Conservation (phyloP, 768 basidiomycete species). For the Psilocybe sp. region DNA sequence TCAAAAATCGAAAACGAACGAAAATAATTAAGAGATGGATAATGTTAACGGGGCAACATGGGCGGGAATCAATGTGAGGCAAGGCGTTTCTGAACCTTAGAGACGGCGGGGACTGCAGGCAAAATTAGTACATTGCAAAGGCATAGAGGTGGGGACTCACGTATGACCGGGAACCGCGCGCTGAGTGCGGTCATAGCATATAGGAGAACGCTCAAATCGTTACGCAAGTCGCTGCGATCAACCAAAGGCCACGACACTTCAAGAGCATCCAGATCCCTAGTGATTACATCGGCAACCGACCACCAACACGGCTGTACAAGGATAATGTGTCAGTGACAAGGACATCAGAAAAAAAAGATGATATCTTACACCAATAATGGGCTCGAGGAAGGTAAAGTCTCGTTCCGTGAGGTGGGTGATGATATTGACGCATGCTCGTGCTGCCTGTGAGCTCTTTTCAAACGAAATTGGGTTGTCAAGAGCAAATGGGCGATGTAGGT, state of each 20-base stretch:
- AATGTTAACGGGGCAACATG: slow-evolving; percentile 1
- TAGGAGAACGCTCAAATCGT: slow-evolving; percentile 57
- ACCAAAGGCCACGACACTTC: slow-evolving; percentile 63
- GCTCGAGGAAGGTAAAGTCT: slow-evolving; percentile 74
- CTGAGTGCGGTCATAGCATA: slow-evolving; percentile 64
- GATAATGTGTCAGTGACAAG: neutral
- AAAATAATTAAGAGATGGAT: slow-evolving; percentile 10
- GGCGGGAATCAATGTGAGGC: slow-evolving; percentile 12
- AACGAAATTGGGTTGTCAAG: slow-evolving; percentile 57
- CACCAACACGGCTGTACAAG: slow-evolving; percentile 66
- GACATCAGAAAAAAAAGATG: slow-evolving; percentile 5
- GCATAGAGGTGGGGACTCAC: slow-evolving; percentile 20
- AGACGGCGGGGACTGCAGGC: slow-evolving; percentile 32
- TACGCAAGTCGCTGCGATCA: slow-evolving; percentile 55
- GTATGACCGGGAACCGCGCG: slow-evolving; percentile 58
- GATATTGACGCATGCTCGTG: slow-evolving; percentile 56
- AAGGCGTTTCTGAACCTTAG: slow-evolving; percentile 42
- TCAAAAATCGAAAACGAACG: slow-evolving; percentile 3
- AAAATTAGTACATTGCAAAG: neutral
- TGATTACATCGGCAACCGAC: slow-evolving; percentile 60
- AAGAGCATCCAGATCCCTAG: slow-evolving; percentile 61
- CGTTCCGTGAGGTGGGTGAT: slow-evolving; percentile 60
- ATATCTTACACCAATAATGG: slow-evolving; percentile 64
- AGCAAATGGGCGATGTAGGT: slow-evolving; percentile 61
- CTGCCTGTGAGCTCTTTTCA: slow-evolving; percentile 66